A percentile compares a stretch with the other conserved stretches of the same genome.
Conservation (phyloP, 371 early-diverging fungal genomes). For the Mucor saturninus region DNA sequence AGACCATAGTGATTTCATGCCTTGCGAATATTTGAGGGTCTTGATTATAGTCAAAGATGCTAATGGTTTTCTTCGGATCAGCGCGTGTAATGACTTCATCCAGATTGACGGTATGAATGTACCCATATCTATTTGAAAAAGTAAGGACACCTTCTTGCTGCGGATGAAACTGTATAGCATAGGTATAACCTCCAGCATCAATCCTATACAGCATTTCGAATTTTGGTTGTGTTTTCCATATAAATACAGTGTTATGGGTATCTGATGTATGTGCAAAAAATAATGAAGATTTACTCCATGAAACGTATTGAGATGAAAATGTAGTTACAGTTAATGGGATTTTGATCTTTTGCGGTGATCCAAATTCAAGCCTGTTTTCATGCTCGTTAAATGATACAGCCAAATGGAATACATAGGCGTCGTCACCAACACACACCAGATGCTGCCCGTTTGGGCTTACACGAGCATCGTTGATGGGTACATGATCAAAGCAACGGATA, state of each 20-base stretch:
- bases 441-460: conserved; percentile 55
- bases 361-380: conserved; percentile 9
- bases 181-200: conserved; percentile 56
- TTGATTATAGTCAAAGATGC: conserved; percentile 15
- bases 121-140: conserved; percentile 64
- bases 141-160: conserved; percentile 57
- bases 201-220: conserved; percentile 45
- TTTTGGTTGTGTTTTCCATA: conserved; percentile 56
- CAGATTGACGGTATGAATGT: conserved; percentile 61
- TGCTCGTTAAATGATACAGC: conserved; percentile 20
- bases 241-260: conserved; percentile 45
- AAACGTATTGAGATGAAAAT: conserved; percentile 57
- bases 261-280: conserved; percentile 68
- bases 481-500: conserved; percentile 47
- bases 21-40: conserved; percentile 26
- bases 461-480: conserved; percentile 60
- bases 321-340: conserved; percentile 13
- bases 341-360: conserved; percentile 15
- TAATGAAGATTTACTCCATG: conserved; percentile 59
- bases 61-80: conserved; percentile 4
- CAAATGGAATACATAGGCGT: conserved; percentile 29
- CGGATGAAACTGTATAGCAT: conserved; percentile 62
- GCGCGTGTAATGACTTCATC: conserved; percentile 23
- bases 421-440: conserved; percentile 62
- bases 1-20: conserved; percentile 64